Conservation (phyloP, 768 basidiomycete species). For the Termitomyces sp. region DNA sequence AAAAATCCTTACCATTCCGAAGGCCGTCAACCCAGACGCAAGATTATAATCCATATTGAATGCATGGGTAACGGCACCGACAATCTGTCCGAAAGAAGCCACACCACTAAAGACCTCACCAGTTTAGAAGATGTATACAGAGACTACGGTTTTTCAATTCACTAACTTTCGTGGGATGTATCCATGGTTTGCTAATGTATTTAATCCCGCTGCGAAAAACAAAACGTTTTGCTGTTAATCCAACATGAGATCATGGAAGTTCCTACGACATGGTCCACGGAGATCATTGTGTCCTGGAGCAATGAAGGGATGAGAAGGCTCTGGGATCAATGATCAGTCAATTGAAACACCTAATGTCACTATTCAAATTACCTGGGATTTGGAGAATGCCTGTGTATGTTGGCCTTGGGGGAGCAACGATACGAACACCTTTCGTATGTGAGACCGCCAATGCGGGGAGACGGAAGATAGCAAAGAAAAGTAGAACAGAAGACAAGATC, state of each 20-base stretch:
- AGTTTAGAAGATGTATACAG: not conserved
- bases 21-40: conserved; percentile 9
- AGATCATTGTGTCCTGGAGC: conserved; percentile 3
- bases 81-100: conserved; percentile 12
- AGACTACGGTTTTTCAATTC: not conserved
- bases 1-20: conserved; percentile 6
- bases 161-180: conserved; percentile 13
- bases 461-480: not conserved
- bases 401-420: conserved; percentile 8
- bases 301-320: conserved; percentile 7
- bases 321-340: not conserved
- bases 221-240: not conserved
- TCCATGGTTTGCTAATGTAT: conserved; percentile 14
- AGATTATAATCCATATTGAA: conserved; percentile 15
- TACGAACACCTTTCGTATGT: conserved; percentile 3
- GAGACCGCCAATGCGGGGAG: conserved; percentile 4
- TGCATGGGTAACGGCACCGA: conserved; percentile 2
- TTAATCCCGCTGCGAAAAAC: conserved; percentile 9
- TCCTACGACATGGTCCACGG: conserved; percentile 13
- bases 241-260: not conserved
- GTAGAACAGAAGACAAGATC: not conserved
- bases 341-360: not conserved
- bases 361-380: conserved; percentile 4
- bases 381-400: conserved; percentile 2
- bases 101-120: conserved; percentile 4